Evolutionary conservation across 495 filamentous ascomycete genomes (phyloP), one percentile per base, ranked within the genome.

Genomic region (Glutinoglossum americanum): DNA sequence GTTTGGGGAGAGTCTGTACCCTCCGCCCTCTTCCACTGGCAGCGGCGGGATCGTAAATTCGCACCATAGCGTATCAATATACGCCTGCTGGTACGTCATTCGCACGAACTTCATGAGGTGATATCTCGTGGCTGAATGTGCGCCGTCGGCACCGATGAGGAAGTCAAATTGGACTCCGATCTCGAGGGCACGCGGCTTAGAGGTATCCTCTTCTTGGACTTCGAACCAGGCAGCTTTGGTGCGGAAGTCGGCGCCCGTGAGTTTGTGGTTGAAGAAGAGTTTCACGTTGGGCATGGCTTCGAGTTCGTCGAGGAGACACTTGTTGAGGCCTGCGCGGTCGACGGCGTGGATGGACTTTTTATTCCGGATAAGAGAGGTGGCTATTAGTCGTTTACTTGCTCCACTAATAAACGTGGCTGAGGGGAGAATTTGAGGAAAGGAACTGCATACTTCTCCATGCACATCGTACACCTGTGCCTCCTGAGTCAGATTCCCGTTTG

Each of bases 41-140:
- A 35, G 19, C 0, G 85, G 76, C 1, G 76, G 72, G 59, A 99
- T 90, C 45, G 80, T 81, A 66, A 96, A 95, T 62, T 99, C 93
- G 71, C 92, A 95, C 92, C 92, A 99, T 9, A 97, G 71, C 0
- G 90, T 90, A 67, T 95, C 89, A 68, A 99, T 89, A 65, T 99
- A 99, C 64, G 89, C 80, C 66, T 99, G 92, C 59, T 89, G 76
- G 64, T 95, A 97, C 65, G 87, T 77, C 74, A 97, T 85, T 6
- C 85, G 79, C 4, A 80, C 75, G 63, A 73, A 94, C 69, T 94
- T 95, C 88, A 97, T 97, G 71, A 97, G 74, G 65, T 96, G 85
- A 67, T 84, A 92, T 48, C 92, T 74, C 3, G 85, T 79, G 45
- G 87, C 80, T 0, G 89, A 96, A 70, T 97, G 92, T 0, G 92